Evolutionary conservation across 2,329 filamentous ascomycete species (phyloP), one percentile per base, ranked within the genome.

Genomic region (Rutstroemia sp.): DNA sequence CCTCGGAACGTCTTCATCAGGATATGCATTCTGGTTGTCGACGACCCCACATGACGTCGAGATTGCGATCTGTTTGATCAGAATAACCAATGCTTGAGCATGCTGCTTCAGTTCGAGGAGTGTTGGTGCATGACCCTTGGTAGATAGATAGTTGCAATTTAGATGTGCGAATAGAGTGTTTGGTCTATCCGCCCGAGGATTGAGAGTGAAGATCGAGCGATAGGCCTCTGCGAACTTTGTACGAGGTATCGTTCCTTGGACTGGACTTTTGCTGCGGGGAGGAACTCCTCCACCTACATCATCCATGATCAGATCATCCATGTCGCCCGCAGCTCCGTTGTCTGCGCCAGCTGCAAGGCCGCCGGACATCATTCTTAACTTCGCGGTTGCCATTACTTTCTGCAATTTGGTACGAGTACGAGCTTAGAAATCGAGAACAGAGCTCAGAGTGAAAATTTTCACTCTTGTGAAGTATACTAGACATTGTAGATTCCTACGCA

Each of bases 81-180:
- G 72, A 14, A 76, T 73, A 37, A 73, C 69, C 16, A 84, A 73
- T n/a, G 78, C 76, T 54, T 83, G 81, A 0, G 79, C 78, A 60
- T 84, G 81, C 63, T 81, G 76, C 67, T 84, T 84, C 38, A 84
- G 72, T 1, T 78, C 73, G 1, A 78, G 69, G n/a, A 84, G 71
- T 0, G 79, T 83, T 1, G 80, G 80, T 3, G 79, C 69, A 5
- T 71, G 66, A 4, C 75, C 77, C 12, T 70, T 68, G 2, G 78
- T 80, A 2, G 80, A 83, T 41, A 84, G 70, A 61, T 82, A 83
- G 57, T 73, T 72, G 68, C 81, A 84, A 69, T 80, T 83, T 59
- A 82, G 70, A 60, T 82, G 74, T 42, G 75, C 59, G 54, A 78
- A 68, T 5, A 47, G 46, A 0, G 27, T 34, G 4, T 61, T 23